A percentile compares a stretch with the other conserved stretches of the same genome.
Evolutionary conservation across 176 grass and related monocot genomes (phyloP).

Genomic region (Hsuehochloa calcarea): DNA sequence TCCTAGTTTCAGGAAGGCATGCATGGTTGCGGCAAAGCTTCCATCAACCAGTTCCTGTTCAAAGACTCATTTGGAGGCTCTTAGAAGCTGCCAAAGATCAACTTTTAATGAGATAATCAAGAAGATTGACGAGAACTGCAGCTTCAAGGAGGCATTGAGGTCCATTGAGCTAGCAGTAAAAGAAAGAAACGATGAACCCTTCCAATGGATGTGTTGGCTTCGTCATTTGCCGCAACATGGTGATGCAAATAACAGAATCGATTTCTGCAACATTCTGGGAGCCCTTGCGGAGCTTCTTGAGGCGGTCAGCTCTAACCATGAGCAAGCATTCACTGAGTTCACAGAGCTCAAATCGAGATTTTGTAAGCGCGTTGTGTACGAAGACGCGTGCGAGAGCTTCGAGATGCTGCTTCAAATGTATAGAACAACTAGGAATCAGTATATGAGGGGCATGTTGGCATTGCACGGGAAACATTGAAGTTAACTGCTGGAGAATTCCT

Average conservation of each 20-base stretch:
- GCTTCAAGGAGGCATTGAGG: slow-evolving; percentile 37
- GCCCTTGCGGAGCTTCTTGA: slow-evolving; percentile 40
- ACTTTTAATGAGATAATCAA: slow-evolving; percentile 51
- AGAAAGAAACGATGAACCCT: slow-evolving; percentile 37
- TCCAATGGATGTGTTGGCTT: slow-evolving; percentile 85
- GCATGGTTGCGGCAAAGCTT: slow-evolving; percentile 60
- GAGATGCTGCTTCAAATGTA: slow-evolving; percentile 52
- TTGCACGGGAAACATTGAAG: slow-evolving; percentile 41
- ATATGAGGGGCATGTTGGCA: slow-evolving; percentile 68
- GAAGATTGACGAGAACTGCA: slow-evolving; percentile 33
- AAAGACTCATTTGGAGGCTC: not conserved
- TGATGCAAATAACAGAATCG: slow-evolving; percentile 17
- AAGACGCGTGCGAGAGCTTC: slow-evolving; percentile 49
- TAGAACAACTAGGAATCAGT: slow-evolving; percentile 51
- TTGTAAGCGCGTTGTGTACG: slow-evolving; percentile 41
- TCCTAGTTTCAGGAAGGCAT: slow-evolving; percentile 61
- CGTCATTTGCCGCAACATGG: slow-evolving; percentile 46
- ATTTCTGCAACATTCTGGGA: slow-evolving; percentile 43
- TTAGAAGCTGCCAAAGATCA: slow-evolving; percentile 41
- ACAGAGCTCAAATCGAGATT: slow-evolving; percentile 42
- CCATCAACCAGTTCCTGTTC: not conserved
- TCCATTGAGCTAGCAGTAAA: slow-evolving; percentile 32
- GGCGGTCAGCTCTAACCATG: not conserved
- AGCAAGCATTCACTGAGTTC: slow-evolving; percentile 27
- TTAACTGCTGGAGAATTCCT: not conserved